These are phyloP conservation scores for Colletotrichum sp. DNA, from an alignment of 2,329 filamentous ascomycete genomes.

Conservation along the genomic window DNA sequence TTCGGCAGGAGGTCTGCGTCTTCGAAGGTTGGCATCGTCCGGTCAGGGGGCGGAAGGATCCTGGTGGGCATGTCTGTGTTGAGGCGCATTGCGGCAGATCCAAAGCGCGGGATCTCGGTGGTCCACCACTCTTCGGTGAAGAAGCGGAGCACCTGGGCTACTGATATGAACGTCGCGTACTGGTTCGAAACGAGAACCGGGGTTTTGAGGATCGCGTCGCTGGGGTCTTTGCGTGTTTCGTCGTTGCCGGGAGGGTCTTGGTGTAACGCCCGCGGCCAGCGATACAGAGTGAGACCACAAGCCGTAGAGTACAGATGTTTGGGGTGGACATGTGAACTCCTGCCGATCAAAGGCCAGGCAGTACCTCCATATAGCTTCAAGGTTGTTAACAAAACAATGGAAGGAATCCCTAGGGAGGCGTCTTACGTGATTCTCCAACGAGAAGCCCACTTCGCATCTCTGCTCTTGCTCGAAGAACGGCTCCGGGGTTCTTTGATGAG, in stretches of 20 bases:
- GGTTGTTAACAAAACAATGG: neutral
- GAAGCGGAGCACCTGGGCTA: neutral
- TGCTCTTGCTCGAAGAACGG: slow-evolving; percentile 29
- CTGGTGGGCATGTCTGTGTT: neutral
- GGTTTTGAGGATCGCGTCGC: neutral
- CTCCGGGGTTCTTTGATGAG: slow-evolving; percentile 1
- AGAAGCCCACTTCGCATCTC: slow-evolving; percentile 26
- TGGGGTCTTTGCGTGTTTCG: neutral
- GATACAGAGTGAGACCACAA: neutral
- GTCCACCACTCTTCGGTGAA: slow-evolving; percentile 32
- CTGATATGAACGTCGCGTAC: neutral
- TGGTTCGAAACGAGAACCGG: neutral
- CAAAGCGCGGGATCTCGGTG: slow-evolving; percentile 26
- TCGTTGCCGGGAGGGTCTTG: neutral
- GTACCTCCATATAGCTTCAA: neutral
- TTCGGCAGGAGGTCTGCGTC: neutral
- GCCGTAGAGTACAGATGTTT: neutral
- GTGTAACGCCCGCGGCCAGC: neutral
- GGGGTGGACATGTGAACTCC: neutral
- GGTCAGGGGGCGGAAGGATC: neutral
- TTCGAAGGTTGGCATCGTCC: neutral
- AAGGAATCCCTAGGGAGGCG: neutral
- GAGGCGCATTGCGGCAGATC: slow-evolving; percentile 23
- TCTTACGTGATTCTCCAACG: slow-evolving; percentile 26
- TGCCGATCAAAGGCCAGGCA: neutral